Percentiles rank a stretch among this genome's conserved stretches.
Conservation (phyloP, 2,329 filamentous ascomycete species). For the Purpureocillium lavendulum region DNA sequence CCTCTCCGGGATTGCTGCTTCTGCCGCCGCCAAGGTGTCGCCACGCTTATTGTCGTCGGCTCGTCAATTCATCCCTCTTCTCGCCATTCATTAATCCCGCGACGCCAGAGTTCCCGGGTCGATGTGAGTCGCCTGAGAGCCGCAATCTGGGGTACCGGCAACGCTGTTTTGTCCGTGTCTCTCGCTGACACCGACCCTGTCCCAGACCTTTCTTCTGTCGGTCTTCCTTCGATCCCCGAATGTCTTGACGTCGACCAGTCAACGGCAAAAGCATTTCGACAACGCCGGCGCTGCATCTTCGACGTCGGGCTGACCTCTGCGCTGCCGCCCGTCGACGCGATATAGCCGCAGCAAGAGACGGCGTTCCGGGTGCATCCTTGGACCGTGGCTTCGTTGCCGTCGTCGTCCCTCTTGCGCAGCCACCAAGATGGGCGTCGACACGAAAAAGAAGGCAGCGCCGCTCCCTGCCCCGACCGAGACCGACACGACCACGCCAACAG, state of each 20-base stretch:
- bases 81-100: no score
- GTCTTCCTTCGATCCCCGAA: slow-evolving; percentile 12
- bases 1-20: background rate
- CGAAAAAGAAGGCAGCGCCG: slow-evolving; percentile 52
- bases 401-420: slow-evolving; percentile 3
- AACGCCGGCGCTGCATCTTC: no score
- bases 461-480: slow-evolving; percentile 75
- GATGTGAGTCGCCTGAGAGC: background rate
- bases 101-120: no score
- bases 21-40: slow-evolving; percentile 1
- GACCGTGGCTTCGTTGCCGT: slow-evolving; percentile 1
- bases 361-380: background rate
- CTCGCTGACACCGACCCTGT: slow-evolving; percentile 3
- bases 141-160: background rate
- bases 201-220: slow-evolving; percentile 1
- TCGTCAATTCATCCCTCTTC: background rate
- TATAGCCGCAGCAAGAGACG: background rate
- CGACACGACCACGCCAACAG: slow-evolving; percentile 54
- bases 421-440: slow-evolving; percentile 46
- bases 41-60: background rate
- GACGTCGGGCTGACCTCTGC: no score
- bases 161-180: background rate
- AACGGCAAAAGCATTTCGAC: slow-evolving; percentile 2
- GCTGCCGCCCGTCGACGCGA: background rate
- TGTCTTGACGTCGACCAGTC: slow-evolving; percentile 19